Conservation (phyloP, 179 eudicot species). For the Heliamphora pulchella region DNA sequence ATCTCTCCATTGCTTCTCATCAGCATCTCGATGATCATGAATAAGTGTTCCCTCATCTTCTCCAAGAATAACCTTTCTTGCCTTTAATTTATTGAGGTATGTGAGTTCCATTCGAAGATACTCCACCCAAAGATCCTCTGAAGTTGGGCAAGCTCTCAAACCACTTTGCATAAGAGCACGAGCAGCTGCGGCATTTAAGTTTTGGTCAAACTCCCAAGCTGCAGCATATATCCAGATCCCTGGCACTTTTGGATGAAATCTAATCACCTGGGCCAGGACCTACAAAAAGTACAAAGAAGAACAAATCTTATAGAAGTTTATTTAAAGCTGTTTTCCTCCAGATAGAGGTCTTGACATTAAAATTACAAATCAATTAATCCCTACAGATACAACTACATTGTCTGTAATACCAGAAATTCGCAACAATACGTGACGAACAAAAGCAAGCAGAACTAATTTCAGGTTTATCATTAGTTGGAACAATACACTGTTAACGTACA, state of each 20-base stretch:
- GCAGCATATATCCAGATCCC: constrained; percentile 95
- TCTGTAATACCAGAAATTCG: background rate
- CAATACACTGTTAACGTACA: background rate
- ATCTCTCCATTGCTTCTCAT: constrained; percentile 67
- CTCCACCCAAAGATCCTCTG: constrained; percentile 93
- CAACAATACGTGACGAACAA: background rate
- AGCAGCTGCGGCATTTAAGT: constrained; percentile 68
- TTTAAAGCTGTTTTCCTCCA: background rate
- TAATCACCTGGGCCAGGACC: constrained; percentile 74
- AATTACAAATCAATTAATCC: background rate
- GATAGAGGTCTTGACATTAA: background rate
- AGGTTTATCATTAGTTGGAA: background rate
- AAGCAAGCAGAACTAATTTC: background rate
- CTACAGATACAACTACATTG: background rate
- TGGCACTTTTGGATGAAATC: constrained; percentile 85
- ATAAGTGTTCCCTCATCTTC: constrained; percentile 54
- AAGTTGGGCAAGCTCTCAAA: constrained; percentile 76
- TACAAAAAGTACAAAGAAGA: constrained; percentile 15
- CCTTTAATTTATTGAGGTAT: constrained; percentile 73
- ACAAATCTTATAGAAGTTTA: background rate
- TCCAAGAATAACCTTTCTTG: constrained; percentile 71
- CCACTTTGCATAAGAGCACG: constrained; percentile 85
- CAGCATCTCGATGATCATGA: constrained; percentile 30
- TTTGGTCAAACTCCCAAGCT: constrained; percentile 87
- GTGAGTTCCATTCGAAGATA: constrained; percentile 89